These are phyloP conservation scores for Phytophthora ohioensis DNA, from an alignment of 352 stramenopile genomes.

Conservation along the genomic window DNA sequence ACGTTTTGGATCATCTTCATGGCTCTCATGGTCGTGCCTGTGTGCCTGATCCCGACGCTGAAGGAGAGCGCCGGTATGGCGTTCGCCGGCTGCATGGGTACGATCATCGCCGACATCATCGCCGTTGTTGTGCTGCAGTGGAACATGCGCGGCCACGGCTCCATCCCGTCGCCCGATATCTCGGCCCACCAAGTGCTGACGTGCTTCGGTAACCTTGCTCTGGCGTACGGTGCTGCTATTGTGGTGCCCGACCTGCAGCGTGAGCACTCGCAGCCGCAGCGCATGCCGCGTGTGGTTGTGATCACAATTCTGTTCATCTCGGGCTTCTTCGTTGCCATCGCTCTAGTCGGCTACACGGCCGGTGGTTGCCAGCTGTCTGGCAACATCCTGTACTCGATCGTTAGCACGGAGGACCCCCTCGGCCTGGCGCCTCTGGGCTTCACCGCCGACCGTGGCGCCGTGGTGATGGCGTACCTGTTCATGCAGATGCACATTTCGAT, in stretches of 20 bases:
- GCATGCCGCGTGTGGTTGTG: slow-evolving; percentile 37
- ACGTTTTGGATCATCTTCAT: no score
- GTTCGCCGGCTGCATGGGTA: background rate
- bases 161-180: background rate
- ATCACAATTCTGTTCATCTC: slow-evolving; percentile 1
- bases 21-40: background rate
- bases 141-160: background rate
- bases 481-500: slow-evolving; percentile 1
- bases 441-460: background rate
- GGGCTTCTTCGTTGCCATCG: background rate
- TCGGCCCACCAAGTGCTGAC: background rate
- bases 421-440: background rate
- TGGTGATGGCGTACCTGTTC: background rate
- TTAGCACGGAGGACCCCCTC: background rate
- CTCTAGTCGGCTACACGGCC: background rate
- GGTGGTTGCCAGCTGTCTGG: background rate
- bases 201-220: background rate
- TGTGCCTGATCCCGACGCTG: slow-evolving; percentile 53
- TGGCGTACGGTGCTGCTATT: background rate
- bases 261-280: slow-evolving; percentile 55
- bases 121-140: background rate
- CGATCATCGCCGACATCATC: background rate
- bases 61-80: background rate
- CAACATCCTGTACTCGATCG: slow-evolving; percentile 60
- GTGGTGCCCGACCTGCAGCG: slow-evolving; percentile 34